A percentile compares a stretch with the other conserved stretches of the same genome.
Conservation (phyloP, 257 asterid genomes). For the Cinchona pubescens region DNA sequence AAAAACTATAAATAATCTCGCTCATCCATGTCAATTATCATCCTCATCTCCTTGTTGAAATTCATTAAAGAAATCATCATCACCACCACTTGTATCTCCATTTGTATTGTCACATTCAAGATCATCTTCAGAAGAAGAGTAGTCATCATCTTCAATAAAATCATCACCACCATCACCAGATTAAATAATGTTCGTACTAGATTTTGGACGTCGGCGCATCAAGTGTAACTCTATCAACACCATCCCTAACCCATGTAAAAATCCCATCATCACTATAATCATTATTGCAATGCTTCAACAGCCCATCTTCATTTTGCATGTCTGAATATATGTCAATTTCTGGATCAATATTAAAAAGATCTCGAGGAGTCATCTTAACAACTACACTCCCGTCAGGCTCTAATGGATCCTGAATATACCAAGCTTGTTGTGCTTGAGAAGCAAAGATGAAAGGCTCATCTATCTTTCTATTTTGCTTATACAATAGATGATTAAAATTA, state of each 20-base stretch:
- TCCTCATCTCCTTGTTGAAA: not conserved
- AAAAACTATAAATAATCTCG: too few species aligned
- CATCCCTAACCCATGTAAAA: not conserved
- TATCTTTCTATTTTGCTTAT: not conserved
- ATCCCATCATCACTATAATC: not conserved
- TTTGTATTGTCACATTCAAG: not conserved
- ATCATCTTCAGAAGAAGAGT: not conserved
- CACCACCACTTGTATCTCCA: too few species aligned
- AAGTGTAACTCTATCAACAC: not conserved
- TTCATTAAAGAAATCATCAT: too few species aligned
- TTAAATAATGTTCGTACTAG: not conserved
- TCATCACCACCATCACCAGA: too few species aligned
- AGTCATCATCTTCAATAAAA: not conserved
- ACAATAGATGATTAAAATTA: constrained; percentile 11
- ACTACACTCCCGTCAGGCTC: constrained; percentile 4
- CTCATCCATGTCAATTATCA: too few species aligned
- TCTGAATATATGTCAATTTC: too few species aligned
- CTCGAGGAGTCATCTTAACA: constrained; percentile 13
- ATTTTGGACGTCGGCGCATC: not conserved
- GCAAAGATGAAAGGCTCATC: constrained; percentile 22
- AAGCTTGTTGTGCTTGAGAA: constrained; percentile 11
- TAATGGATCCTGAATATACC: constrained; percentile 3
- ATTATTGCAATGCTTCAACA: not conserved
- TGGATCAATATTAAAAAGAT: not conserved
- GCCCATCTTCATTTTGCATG: too few species aligned